These are phyloP conservation scores for Verticillium nonalfalfae DNA, from an alignment of 2,329 filamentous ascomycete species.

Conservation along the genomic window DNA sequence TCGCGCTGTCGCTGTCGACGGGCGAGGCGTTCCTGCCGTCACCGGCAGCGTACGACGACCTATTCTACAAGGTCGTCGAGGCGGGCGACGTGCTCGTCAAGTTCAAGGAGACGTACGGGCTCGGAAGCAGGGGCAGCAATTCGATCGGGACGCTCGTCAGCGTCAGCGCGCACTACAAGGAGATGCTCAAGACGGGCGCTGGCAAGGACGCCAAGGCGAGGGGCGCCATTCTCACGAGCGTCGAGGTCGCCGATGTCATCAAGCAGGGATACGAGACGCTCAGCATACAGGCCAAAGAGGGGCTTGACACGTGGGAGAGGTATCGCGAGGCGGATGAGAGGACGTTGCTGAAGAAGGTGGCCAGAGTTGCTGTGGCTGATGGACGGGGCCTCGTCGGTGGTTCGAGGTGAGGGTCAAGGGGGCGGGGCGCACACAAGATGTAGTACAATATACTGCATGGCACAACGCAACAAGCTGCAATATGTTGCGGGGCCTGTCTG, in stretches of 20 bases:
- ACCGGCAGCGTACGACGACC: conserved; percentile 82
- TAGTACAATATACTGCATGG: too few relatives aligned
- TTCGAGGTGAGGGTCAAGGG: conserved; percentile 11
- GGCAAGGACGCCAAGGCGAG: conserved; percentile 43
- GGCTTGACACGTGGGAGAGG: conserved; percentile 75
- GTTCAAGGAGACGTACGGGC: conserved; percentile 71
- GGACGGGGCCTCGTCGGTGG: conserved; percentile 43
- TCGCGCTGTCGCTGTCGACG: conserved; percentile 76
- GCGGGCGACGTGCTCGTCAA: conserved; percentile 75
- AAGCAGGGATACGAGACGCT: conserved; percentile 95
- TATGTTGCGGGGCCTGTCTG: too few relatives aligned
- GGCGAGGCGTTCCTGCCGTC: conserved; percentile 90
- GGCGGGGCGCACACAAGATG: too few relatives aligned
- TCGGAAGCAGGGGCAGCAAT: conserved; percentile 51
- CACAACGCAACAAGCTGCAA: too few relatives aligned
- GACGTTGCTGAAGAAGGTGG: conserved; percentile 78
- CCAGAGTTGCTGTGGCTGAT: conserved; percentile 65
- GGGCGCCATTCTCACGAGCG: conserved; percentile 66
- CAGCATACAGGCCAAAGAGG: conserved; percentile 84
- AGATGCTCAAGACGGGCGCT: conserved; percentile 60
- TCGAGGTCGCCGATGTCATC: conserved; percentile 84
- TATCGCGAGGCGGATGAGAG: conserved; percentile 86
- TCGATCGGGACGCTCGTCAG: conserved; percentile 81
- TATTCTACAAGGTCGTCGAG: conserved; percentile 98
- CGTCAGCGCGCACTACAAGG: conserved; percentile 81